Percentiles rank a stretch among this genome's conserved stretches.
Evolutionary conservation across 1,284 basidiomycete species (phyloP).

Genomic region (Malassezia brasiliensis): DNA sequence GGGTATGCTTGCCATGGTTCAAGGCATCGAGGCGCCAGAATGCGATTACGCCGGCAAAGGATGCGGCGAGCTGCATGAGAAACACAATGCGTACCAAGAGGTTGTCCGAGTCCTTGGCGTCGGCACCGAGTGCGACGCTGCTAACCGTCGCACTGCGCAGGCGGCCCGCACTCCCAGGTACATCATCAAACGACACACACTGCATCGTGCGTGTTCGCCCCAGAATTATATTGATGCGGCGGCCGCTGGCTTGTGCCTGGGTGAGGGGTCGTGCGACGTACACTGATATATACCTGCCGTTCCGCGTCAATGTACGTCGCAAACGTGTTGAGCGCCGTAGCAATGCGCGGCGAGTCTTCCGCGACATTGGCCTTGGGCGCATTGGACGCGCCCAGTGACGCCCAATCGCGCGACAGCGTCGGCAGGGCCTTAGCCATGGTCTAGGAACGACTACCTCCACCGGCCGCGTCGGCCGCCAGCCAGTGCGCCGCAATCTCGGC

Average conservation of each 20-base stretch:
- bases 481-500: constrained; percentile 8
- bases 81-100: background rate
- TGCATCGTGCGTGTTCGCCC: constrained; percentile 8
- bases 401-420: constrained; percentile 16
- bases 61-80: constrained; percentile 8
- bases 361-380: constrained; percentile 6
- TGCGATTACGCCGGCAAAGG: constrained; percentile 9
- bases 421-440: constrained; percentile 7
- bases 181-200: constrained; percentile 11
- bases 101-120: constrained; percentile 5
- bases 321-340: constrained; percentile 15
- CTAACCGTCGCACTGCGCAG: constrained; percentile 2
- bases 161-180: background rate
- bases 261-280: background rate
- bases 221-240: constrained; percentile 7
- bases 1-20: background rate
- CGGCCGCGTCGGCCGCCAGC: background rate
- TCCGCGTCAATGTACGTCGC: constrained; percentile 6
- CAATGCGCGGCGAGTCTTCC: constrained; percentile 5
- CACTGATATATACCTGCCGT: constrained; percentile 7
- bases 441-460: constrained; percentile 6
- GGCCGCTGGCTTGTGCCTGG: constrained; percentile 17
- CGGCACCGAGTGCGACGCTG: constrained; percentile 10
- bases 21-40: constrained; percentile 11
- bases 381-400: constrained; percentile 14